Evolutionary conservation across 768 basidiomycete genomes (phyloP).

Genomic region (Amanita molliuscula): DNA sequence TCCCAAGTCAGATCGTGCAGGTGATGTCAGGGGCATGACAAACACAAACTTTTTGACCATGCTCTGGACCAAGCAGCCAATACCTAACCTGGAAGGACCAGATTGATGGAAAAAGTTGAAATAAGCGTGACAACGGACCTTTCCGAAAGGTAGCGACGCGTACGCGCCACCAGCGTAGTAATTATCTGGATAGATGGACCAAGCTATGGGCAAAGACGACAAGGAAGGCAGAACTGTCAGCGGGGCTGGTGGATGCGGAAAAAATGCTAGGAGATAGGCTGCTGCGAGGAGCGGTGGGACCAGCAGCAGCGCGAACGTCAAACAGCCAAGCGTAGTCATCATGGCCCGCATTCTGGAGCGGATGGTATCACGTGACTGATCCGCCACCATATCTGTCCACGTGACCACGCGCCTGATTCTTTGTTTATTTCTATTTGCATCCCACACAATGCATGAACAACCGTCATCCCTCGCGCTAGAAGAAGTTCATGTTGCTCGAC

Average conservation of each 20-base stretch:
- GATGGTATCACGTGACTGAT: background rate
- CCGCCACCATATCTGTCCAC: background rate
- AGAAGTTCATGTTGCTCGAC: slow-evolving; percentile 6
- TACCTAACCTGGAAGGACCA: slow-evolving; percentile 45
- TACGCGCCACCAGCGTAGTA: slow-evolving; percentile 58
- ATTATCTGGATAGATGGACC: slow-evolving; percentile 65
- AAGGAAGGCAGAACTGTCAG: slow-evolving; percentile 47
- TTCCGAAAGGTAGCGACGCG: slow-evolving; percentile 54
- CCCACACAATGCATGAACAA: background rate
- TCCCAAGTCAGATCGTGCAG: background rate
- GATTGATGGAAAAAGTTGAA: background rate
- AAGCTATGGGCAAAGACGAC: slow-evolving; percentile 44
- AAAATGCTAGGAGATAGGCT: slow-evolving; percentile 52
- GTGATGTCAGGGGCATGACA: background rate
- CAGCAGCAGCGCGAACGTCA: slow-evolving; percentile 46
- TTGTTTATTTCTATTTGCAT: slow-evolving; percentile 1
- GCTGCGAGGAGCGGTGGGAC: slow-evolving; percentile 51
- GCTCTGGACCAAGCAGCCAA: slow-evolving; percentile 66
- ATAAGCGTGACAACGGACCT: slow-evolving; percentile 26
- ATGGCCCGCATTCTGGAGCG: slow-evolving; percentile 15
- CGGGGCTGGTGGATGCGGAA: slow-evolving; percentile 48
- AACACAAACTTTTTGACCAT: slow-evolving; percentile 48
- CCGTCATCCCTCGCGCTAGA: slow-evolving; percentile 4
- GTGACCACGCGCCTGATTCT: slow-evolving; percentile 5
- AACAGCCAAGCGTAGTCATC: slow-evolving; percentile 30